A percentile compares a stretch with the other conserved stretches of the same genome.
These are phyloP conservation scores for Podila horticola DNA, from an alignment of 192 early-diverging fungal species.

Conservation along the genomic window DNA sequence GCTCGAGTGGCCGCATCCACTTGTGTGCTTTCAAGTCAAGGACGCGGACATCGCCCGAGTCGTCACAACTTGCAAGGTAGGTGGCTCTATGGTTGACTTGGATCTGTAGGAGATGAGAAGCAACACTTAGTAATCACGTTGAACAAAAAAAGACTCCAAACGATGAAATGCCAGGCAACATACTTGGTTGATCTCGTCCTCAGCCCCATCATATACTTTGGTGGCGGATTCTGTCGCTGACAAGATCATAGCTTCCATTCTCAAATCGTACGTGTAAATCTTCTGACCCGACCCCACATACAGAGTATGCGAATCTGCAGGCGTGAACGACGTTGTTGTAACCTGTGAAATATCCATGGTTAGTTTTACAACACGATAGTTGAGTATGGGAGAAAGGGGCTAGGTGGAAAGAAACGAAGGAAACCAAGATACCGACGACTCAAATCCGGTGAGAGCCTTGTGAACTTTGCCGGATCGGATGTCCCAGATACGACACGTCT, in stretches of 20 bases:
- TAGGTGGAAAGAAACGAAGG: not conserved
- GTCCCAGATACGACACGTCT: conserved; percentile 51
- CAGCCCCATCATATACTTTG: conserved; percentile 51
- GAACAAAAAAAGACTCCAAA: not conserved
- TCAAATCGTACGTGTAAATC: conserved; percentile 56
- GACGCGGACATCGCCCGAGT: conserved; percentile 57
- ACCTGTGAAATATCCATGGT: conserved; percentile 7
- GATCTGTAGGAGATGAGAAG: conserved; percentile 37
- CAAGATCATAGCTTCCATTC: conserved; percentile 47
- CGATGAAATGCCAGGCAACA: not conserved
- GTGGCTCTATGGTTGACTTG: conserved; percentile 58
- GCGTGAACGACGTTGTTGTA: conserved; percentile 24
- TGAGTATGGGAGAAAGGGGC: not conserved
- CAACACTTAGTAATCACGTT: not conserved
- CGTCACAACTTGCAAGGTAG: conserved; percentile 58
- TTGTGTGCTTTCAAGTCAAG: conserved; percentile 59
- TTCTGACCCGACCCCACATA: conserved; percentile 36
- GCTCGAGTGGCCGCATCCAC: conserved; percentile 51
- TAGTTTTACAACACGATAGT: not conserved
- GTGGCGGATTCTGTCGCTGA: conserved; percentile 35
- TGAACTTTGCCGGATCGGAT: conserved; percentile 39
- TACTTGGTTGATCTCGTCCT: conserved; percentile 64
- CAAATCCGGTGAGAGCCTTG: conserved; percentile 41
- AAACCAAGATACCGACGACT: conserved; percentile 20
- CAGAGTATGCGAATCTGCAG: conserved; percentile 32